Percentiles rank a stretch among this genome's conserved stretches.
These are phyloP conservation scores for Iris macrosiphon DNA, from an alignment of 106 monocot genomes.

Conservation along the genomic window DNA sequence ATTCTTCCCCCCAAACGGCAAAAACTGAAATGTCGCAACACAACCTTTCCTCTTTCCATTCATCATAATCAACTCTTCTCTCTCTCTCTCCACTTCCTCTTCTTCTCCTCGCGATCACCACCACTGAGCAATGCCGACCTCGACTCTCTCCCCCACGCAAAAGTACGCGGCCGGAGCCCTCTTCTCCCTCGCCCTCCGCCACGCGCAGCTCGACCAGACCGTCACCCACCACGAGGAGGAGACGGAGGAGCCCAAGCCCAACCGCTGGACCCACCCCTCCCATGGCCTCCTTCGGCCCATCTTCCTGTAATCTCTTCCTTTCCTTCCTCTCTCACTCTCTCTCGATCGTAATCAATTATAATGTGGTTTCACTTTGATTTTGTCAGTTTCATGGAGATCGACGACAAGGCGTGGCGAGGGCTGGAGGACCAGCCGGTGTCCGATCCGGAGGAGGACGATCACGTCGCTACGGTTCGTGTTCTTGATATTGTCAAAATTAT, in stretches of 20 bases:
- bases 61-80: too few species aligned
- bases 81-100: too few species aligned
- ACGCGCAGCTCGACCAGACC: conserved; percentile 83
- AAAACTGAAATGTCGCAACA: too few species aligned
- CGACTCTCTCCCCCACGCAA: conserved; percentile 53
- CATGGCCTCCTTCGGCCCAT: conserved; percentile 73
- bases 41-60: too few species aligned
- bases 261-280: conserved; percentile 69
- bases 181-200: conserved; percentile 69
- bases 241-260: background rate
- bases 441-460: conserved; percentile 47
- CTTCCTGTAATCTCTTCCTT: conserved; percentile 31
- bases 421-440: conserved; percentile 65
- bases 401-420: conserved; percentile 67
- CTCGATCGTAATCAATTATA: background rate
- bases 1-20: too few species aligned
- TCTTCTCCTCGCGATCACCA: too few species aligned
- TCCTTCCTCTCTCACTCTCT: background rate
- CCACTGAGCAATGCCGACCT: conserved; percentile 19
- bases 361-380: background rate
- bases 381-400: conserved; percentile 61
- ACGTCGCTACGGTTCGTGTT: conserved; percentile 49
- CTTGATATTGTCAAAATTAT: background rate
- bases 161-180: conserved; percentile 70
- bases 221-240: background rate